Evolutionary conservation across 1,284 basidiomycete species (phyloP), one percentile per base, ranked within the genome.

Genomic region (Trichosporon sp.): DNA sequence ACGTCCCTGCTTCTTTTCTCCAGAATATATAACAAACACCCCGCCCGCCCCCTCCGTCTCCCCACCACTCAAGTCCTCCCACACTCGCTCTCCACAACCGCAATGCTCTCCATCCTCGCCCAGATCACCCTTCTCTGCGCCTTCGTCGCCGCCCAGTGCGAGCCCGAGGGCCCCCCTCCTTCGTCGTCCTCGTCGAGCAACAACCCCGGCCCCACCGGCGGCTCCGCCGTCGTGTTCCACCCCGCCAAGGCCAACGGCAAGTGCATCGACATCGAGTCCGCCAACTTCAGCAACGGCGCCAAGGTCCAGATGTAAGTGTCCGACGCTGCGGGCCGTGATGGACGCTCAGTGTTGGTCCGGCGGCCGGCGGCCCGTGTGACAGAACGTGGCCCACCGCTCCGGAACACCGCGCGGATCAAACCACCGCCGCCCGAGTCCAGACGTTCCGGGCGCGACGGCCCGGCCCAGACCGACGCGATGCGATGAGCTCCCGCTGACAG

Each of bases 291-390:
- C 53, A 75, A 75, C 65, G 74, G 74, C 51, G 72, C 72, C 35
- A 70, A 72, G 21, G 72, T 75, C n/a, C 72, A 73, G 70, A 15
- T 69, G 65, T 72, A 58, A 67, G 70, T 67, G 12, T 62, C 13
- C n/a, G n/a, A n/a, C n/a, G n/a, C n/a, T n/a, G n/a, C n/a, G n/a
- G n/a, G n/a, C n/a, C n/a, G n/a, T n/a, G n/a, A n/a, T n/a, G n/a
- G n/a, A n/a, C n/a, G n/a, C n/a, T n/a, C n/a, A n/a, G n/a, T n/a
- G n/a, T n/a, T n/a, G n/a, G n/a, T n/a, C n/a, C n/a, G n/a, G n/a
- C n/a, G n/a, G n/a, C n/a, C 21, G 23, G 47, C 18, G 47, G 47
- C 12, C 47, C 21, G 47, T 51, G 47, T 13, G 3, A 1, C 47
- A 2, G 8, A 12, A 2, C 8, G 21, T 18, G n/a, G 21, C 47